Evolutionary conservation across 495 filamentous ascomycete species (phyloP).

Genomic region (Viridothelium virens): DNA sequence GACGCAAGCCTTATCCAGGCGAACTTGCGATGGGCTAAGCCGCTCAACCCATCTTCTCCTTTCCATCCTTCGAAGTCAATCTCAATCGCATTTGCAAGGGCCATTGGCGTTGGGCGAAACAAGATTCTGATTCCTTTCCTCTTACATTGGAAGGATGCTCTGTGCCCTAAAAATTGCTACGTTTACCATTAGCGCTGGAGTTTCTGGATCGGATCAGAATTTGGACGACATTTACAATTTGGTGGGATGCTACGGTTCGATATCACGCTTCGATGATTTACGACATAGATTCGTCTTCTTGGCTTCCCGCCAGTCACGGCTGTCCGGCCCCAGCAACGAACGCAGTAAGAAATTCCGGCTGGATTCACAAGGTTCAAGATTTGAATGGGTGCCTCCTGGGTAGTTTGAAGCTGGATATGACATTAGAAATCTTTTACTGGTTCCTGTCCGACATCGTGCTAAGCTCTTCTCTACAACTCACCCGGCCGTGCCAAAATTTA

Average conservation of each 20-base stretch:
- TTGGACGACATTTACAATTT: neutral
- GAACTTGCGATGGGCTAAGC: conserved; percentile 1
- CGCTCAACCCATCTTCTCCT: neutral
- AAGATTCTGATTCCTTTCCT: neutral
- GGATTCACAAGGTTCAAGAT: too few species aligned
- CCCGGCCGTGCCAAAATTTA: too few species aligned
- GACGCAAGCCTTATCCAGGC: conserved; percentile 25
- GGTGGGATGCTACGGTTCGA: neutral
- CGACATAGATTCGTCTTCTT: neutral
- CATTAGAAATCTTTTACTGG: too few species aligned
- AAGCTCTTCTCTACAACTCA: too few species aligned
- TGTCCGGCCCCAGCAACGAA: neutral
- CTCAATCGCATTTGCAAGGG: neutral
- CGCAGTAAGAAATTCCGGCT: too few species aligned
- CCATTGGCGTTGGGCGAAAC: neutral
- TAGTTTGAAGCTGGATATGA: too few species aligned
- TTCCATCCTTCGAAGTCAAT: neutral
- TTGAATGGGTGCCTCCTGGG: too few species aligned
- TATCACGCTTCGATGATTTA: neutral
- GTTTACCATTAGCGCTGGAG: neutral
- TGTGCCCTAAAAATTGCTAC: neutral
- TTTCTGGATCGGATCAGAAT: neutral
- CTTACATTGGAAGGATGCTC: neutral
- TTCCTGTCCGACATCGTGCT: too few species aligned
- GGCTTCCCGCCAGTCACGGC: neutral